Conservation (phyloP, 176 grass and related monocot species). For the Musa beccarii region DNA sequence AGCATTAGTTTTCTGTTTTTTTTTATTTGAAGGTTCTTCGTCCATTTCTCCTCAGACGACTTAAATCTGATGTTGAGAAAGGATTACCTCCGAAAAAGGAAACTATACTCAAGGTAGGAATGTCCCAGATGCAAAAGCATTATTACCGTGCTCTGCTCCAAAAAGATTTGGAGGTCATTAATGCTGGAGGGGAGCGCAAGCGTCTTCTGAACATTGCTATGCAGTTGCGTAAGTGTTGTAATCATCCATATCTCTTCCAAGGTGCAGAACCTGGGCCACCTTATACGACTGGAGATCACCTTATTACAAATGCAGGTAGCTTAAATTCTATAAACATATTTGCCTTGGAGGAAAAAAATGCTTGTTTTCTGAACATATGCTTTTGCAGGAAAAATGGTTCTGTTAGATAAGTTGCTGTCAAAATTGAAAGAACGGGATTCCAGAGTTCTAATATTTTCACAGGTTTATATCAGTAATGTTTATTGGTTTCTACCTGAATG, state of each 20-base stretch:
- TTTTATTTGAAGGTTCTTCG: conserved; percentile 48
- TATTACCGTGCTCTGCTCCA: conserved; percentile 69
- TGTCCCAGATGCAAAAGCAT: conserved; percentile 77
- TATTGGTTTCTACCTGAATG: not conserved
- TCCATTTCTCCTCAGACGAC: conserved; percentile 66
- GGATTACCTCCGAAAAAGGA: conserved; percentile 67
- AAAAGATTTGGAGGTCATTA: conserved; percentile 71
- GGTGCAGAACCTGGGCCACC: conserved; percentile 73
- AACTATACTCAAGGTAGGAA: conserved; percentile 73
- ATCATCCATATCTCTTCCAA: conserved; percentile 83
- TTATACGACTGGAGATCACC: conserved; percentile 75
- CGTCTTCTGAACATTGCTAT: conserved; percentile 72
- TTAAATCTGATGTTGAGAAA: conserved; percentile 78
- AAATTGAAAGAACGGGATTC: conserved; percentile 75
- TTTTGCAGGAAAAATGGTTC: conserved; percentile 69
- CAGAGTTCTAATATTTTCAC: conserved; percentile 73
- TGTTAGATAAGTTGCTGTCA: conserved; percentile 62
- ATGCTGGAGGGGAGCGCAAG: conserved; percentile 63
- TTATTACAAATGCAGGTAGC: conserved; percentile 65
- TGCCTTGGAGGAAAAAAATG: not conserved
- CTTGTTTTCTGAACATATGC: conserved; percentile 1
- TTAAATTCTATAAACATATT: conserved; percentile 5
- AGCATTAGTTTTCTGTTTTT: not conserved
- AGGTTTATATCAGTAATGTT: conserved; percentile 22
- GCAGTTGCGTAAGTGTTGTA: conserved; percentile 76